These are phyloP conservation scores for Immersiporthe knoxdaviesiana DNA, from an alignment of 2,329 filamentous ascomycete species.

Conservation along the genomic window DNA sequence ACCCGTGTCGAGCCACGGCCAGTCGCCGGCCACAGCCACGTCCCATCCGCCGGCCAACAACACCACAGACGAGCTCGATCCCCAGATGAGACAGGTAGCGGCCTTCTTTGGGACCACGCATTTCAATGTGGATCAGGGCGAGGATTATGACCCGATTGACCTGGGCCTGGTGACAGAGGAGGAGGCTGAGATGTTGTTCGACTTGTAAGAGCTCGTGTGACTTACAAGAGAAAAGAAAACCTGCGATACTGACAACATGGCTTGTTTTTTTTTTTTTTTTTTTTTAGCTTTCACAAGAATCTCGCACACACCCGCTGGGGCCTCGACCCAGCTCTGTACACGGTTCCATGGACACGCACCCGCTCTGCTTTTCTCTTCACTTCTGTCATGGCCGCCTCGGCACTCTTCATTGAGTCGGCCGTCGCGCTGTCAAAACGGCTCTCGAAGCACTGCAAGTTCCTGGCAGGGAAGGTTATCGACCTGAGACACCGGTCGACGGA, in stretches of 20 bases:
- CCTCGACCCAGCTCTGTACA: constrained; percentile 69
- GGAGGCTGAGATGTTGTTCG: constrained; percentile 67
- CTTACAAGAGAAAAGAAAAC: too few species aligned
- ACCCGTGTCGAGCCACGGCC: constrained; percentile 37
- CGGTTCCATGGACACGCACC: constrained; percentile 64
- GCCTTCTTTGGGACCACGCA: constrained; percentile 69
- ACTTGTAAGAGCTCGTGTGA: too few species aligned
- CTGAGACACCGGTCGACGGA: constrained; percentile 70
- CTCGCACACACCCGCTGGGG: constrained; percentile 76
- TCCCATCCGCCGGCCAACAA: constrained; percentile 29
- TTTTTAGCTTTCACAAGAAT: constrained; percentile 68
- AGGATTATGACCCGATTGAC: constrained; percentile 70
- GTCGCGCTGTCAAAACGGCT: constrained; percentile 68
- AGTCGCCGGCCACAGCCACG: constrained; percentile 28
- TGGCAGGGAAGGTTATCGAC: constrained; percentile 65
- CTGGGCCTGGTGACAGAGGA: constrained; percentile 68
- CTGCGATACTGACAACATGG: constrained; percentile 5
- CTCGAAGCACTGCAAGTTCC: constrained; percentile 63
- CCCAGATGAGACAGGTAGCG: constrained; percentile 54
- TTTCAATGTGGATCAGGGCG: constrained; percentile 64
- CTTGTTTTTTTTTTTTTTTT: too few species aligned
- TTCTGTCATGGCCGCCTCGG: constrained; percentile 69
- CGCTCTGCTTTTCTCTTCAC: constrained; percentile 74
- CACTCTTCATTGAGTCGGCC: constrained; percentile 67
- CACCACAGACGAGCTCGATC: constrained; percentile 37